Base-by-base conservation (phyloP, 345 rosid species). In the Brassica incana region DNA sequence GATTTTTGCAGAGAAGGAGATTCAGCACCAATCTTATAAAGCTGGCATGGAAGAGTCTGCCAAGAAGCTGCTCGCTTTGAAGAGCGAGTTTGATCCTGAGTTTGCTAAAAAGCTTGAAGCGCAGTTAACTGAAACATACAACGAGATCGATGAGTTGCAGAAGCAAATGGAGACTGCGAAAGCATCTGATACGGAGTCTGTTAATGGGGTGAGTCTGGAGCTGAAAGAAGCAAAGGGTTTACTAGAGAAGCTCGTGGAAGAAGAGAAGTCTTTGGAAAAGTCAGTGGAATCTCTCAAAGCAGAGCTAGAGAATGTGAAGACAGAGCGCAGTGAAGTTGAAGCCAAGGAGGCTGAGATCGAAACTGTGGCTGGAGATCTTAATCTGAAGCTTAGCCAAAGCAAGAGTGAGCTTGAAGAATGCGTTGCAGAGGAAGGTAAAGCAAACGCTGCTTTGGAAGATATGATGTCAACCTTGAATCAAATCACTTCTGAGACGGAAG, bases 321-420 rank as follows among this genome's bases (percentile, higher is more conserved):
- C 71, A 61, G 92, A 91, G 78, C 92, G 88, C 70, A 29, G 83
- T 25, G 96, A 89, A 79, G 86, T 88, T 84, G 90, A 83, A 85
- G 88, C 87, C 67, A 89, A 90, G 85, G 98, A 95, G 80, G 87
- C 91, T 9, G 97, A 91, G 84, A 90, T 92, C 5, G 98, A 95
- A 79, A 81, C 94, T 10, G 56, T 88, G 74, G 92, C 94, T 76
- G 99, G 94, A 72, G 88, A 89, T 84, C 86, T 95, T 83, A 91
- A 95, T 69, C 83, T 88, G 43, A 87, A 89, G 85, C 96, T 95
- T 73, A 85, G 85, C 33, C 92, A 83, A 85, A 84, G 87, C 48
- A 92, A 91, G 84, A 83, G 87, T 70, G 97, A 92, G 88, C 93
- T 92, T 58, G 97, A 92, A 84, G 84, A 84, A 38, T 89, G 86